phyloP scores from a whole-genome alignment of 306 rosid species.

The Begonia peltatifolia region DNA sequence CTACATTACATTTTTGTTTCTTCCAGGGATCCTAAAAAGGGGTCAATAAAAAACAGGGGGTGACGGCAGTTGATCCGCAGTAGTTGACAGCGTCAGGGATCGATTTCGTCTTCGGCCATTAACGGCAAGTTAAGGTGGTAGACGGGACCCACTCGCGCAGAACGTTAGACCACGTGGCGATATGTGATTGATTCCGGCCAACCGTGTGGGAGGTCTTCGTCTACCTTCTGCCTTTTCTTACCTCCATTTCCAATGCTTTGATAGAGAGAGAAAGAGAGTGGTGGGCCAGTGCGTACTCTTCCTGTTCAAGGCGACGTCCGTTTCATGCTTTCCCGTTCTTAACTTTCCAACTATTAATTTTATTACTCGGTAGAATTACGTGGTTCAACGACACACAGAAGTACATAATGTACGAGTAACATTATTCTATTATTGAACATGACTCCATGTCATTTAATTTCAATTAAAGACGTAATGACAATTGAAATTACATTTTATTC shows the following conservation, averaged over 20 bases:
- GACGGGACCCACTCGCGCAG: slow-evolving; percentile 14
- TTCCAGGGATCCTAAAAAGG: neutral
- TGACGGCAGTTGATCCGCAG: slow-evolving; percentile 18
- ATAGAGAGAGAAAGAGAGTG: no score
- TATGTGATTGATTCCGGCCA: neutral
- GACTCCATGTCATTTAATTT: no score
- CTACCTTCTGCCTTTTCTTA: neutral
- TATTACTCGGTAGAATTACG: no score
- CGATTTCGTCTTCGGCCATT: neutral
- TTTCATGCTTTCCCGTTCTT: neutral
- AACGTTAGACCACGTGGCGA: slow-evolving; percentile 23
- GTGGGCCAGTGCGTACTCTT: no score
- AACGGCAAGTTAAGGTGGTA: neutral
- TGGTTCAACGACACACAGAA: no score
- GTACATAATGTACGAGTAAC: no score
- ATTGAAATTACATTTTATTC: no score
- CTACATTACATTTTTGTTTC: no score
- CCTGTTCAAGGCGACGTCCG: neutral
- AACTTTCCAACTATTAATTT: no score
- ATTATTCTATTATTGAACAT: no score
- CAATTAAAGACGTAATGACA: no score
- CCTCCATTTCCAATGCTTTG: no score
- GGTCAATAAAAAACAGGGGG: neutral
- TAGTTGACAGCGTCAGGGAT: slow-evolving; percentile 13
- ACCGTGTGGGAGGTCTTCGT: slow-evolving; percentile 34